A percentile compares a stretch with the other conserved stretches of the same genome.
Evolutionary conservation across 1,139 yeast genomes (phyloP).

Genomic region (Taphrina populina): DNA sequence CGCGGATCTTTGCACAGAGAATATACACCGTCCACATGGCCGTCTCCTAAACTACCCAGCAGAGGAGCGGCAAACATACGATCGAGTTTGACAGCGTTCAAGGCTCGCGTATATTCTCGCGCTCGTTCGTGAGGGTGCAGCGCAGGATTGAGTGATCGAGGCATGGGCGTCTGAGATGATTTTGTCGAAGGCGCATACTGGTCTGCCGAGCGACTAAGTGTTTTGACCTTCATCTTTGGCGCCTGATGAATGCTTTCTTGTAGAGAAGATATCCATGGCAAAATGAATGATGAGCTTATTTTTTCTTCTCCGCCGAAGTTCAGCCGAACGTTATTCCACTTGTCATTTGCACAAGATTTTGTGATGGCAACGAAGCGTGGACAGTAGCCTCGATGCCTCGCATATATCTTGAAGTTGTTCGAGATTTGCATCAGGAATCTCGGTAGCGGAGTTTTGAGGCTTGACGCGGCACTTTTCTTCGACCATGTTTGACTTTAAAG

Average conservation of each 20-base stretch:
- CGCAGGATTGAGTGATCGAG: constrained; percentile 90
- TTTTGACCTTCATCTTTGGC: constrained; percentile 35
- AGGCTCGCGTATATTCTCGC: constrained; percentile 89
- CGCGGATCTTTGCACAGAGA: constrained; percentile 75
- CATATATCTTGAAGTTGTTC: too few species aligned
- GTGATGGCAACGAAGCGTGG: neutral
- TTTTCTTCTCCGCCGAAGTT: too few species aligned
- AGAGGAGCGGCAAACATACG: constrained; percentile 96
- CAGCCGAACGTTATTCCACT: too few species aligned
- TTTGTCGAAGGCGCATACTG: constrained; percentile 34
- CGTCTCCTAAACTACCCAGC: constrained; percentile 89
- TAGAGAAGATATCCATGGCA: too few species aligned
- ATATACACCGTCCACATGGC: constrained; percentile 96
- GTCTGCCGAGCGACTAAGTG: constrained; percentile 29
- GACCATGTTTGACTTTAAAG: constrained; percentile 23
- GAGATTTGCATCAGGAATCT: too few species aligned
- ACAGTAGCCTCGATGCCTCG: too few species aligned
- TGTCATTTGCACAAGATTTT: neutral
- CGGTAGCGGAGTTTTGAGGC: too few species aligned
- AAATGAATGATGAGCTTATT: too few species aligned
- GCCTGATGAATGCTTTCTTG: too few species aligned
- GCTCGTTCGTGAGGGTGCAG: constrained; percentile 97
- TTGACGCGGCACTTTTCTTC: too few species aligned
- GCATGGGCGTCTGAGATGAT: constrained; percentile 70
- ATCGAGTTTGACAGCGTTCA: constrained; percentile 92